phyloP scores from a whole-genome alignment of 768 basidiomycete genomes.

The Macrolepiota albuminosa region DNA sequence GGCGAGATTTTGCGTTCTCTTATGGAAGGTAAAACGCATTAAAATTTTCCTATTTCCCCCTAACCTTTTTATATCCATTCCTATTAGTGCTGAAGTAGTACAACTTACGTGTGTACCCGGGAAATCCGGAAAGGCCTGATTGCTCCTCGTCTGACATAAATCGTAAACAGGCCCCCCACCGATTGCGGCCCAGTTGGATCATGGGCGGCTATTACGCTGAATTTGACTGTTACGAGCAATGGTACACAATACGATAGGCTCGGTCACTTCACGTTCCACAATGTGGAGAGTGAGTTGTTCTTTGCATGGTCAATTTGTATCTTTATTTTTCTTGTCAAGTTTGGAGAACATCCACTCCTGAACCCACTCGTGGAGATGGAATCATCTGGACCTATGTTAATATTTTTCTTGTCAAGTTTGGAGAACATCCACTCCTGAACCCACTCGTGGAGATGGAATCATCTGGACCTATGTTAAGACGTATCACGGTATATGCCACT shows the following conservation, averaged over 20 bases:
- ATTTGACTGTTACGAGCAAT: conserved; percentile 74
- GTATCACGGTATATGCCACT: conserved; percentile 69
- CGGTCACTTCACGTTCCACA: conserved; percentile 69
- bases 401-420: conserved; percentile 38
- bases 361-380: conserved; percentile 60
- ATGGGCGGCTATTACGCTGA: conserved; percentile 72
- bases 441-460: conserved; percentile 59
- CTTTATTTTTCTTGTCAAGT: conserved; percentile 25
- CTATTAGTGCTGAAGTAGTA: conserved; percentile 55
- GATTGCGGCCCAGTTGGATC: conserved; percentile 66
- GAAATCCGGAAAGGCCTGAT: neutral
- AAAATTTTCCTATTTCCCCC: neutral
- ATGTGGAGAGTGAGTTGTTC: conserved; percentile 60
- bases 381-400: conserved; percentile 78
- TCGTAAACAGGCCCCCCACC: conserved; percentile 52
- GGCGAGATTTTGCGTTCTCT: conserved; percentile 70
- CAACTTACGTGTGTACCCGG: conserved; percentile 46
- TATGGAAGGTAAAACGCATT: conserved; percentile 48
- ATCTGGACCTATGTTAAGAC: conserved; percentile 76
- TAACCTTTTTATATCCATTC: neutral
- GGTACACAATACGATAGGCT: conserved; percentile 75
- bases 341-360: conserved; percentile 79
- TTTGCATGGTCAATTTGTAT: neutral
- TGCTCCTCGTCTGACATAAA: neutral
- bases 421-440: conserved; percentile 80